phyloP scores from a whole-genome alignment of 345 rosid species.

The Eutrema japonicum region DNA sequence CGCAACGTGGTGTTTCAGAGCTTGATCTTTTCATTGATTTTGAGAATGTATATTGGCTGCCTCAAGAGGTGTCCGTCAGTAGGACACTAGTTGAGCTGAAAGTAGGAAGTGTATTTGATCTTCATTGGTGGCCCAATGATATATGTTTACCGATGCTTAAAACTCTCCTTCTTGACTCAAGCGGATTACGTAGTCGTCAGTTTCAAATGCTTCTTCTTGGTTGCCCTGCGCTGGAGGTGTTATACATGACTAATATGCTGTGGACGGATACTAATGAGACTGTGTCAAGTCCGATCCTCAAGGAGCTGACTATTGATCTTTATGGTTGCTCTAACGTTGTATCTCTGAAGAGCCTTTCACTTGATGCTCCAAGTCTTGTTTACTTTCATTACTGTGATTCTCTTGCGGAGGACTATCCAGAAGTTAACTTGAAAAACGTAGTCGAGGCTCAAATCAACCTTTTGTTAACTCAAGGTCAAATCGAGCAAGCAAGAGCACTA shows the following conservation, averaged over 20 bases:
- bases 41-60: neutral
- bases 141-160: slow-evolving; percentile 21
- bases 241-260: neutral
- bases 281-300: neutral
- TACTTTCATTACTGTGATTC: neutral
- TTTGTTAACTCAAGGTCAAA: neutral
- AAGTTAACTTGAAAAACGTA: neutral
- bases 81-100: neutral
- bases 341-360: neutral
- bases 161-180: neutral
- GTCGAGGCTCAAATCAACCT: neutral
- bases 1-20: slow-evolving; percentile 13
- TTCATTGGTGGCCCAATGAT: neutral
- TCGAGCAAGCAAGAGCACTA: neutral
- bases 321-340: neutral
- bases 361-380: slow-evolving; percentile 6
- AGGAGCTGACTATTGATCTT: neutral
- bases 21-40: slow-evolving; percentile 8
- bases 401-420: slow-evolving; percentile 2
- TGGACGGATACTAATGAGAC: neutral
- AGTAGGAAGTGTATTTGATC: neutral
- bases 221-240: slow-evolving; percentile 18
- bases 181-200: neutral
- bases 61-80: neutral
- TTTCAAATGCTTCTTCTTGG: neutral